Conservation (phyloP, 768 basidiomycete genomes). For the Lyophyllum atratum region DNA sequence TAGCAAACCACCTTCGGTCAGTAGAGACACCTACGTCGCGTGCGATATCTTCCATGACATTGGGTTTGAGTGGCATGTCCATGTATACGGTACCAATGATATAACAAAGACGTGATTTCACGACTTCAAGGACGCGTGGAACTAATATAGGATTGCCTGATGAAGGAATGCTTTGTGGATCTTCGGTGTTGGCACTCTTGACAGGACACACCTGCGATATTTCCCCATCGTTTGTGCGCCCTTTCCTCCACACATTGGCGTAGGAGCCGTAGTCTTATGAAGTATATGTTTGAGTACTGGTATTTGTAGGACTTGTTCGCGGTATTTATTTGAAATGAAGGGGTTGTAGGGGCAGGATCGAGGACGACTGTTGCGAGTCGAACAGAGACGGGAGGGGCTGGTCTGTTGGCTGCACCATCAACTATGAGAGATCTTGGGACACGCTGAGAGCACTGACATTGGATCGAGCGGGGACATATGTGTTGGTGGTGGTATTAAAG, state of each 20-base stretch:
- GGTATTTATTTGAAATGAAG: constrained; percentile 47
- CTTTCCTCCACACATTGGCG: constrained; percentile 40
- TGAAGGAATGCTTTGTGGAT: not conserved
- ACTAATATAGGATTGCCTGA: constrained; percentile 71
- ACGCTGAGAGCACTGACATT: constrained; percentile 7
- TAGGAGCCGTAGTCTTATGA: constrained; percentile 44
- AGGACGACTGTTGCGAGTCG: constrained; percentile 42
- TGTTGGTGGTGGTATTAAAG: not conserved
- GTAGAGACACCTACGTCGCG: constrained; percentile 69
- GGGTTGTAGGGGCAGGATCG: constrained; percentile 33
- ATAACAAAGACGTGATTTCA: constrained; percentile 84
- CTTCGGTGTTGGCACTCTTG: not conserved
- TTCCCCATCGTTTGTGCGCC: constrained; percentile 43
- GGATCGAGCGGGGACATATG: constrained; percentile 12
- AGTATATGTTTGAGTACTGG: constrained; percentile 62
- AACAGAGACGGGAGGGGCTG: constrained; percentile 22
- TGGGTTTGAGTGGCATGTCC: constrained; percentile 99
- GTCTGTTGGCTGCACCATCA: constrained; percentile 16
- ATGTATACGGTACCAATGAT: constrained; percentile 95
- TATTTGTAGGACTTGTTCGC: constrained; percentile 52
- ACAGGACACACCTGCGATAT: constrained; percentile 37
- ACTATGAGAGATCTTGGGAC: not conserved
- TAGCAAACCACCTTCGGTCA: constrained; percentile 6
- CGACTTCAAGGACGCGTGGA: constrained; percentile 84
- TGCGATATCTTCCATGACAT: constrained; percentile 94